These are phyloP conservation scores for Peronospora belbahrii DNA, from an alignment of 352 stramenopile species.

Conservation along the genomic window DNA sequence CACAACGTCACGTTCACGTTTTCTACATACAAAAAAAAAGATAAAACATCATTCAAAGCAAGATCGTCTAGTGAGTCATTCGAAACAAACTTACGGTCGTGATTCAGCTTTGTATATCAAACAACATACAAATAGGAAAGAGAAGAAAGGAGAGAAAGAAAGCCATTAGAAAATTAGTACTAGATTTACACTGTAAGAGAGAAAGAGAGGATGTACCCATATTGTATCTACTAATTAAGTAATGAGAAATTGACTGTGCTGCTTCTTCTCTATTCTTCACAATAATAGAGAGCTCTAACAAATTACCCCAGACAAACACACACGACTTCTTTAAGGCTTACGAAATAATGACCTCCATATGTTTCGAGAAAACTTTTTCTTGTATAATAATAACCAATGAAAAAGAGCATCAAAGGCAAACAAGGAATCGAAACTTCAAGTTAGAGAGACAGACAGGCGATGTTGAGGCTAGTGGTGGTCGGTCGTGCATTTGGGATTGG, in stretches of 20 bases:
- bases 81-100: slow-evolving; percentile 21
- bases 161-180: too few species aligned
- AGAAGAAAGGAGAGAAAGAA: too few species aligned
- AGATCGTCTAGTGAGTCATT: background rate
- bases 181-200: too few species aligned
- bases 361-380: slow-evolving; percentile 5
- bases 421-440: slow-evolving; percentile 15
- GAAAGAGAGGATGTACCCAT: slow-evolving; percentile 9
- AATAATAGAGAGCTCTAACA: too few species aligned
- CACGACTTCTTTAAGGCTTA: too few species aligned
- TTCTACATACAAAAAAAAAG: slow-evolving; percentile 20
- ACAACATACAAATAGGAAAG: background rate
- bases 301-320: too few species aligned
- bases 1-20: slow-evolving; percentile 36
- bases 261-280: too few species aligned
- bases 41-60: background rate
- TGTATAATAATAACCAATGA: slow-evolving; percentile 10
- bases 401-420: background rate
- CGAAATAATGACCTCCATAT: slow-evolving; percentile 11
- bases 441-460: slow-evolving; percentile 49
- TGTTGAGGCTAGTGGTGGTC: too few species aligned
- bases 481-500: too few species aligned
- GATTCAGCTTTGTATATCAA: slow-evolving; percentile 10
- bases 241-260: too few species aligned
- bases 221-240: background rate